Percentiles rank a stretch among this genome's conserved stretches.
Evolutionary conservation across 768 basidiomycete species (phyloP).

Genomic region (Suillus fuscotomentosus): DNA sequence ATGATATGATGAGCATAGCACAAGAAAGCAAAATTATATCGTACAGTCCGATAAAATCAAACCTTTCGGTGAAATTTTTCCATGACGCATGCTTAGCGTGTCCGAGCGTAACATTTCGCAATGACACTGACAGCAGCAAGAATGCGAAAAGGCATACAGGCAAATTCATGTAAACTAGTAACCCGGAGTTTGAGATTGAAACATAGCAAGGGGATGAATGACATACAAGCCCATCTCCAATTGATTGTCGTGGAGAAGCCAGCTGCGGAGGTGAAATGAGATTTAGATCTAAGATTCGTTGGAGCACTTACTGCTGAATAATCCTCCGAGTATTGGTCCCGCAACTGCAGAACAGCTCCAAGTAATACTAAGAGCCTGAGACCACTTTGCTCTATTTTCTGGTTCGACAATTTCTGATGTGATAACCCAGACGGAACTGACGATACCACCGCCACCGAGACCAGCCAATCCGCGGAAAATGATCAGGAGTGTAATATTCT

Average conservation of each 20-base stretch:
- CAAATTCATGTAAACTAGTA: slow-evolving; percentile 77
- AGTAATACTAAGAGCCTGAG: slow-evolving; percentile 79
- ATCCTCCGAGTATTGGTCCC: slow-evolving; percentile 78
- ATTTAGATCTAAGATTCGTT: slow-evolving; percentile 13
- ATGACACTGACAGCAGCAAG: slow-evolving; percentile 55
- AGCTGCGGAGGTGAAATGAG: slow-evolving; percentile 27
- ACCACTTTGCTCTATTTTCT: slow-evolving; percentile 74
- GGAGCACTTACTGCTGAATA: slow-evolving; percentile 66
- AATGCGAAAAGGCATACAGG: slow-evolving; percentile 67
- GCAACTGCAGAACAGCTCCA: slow-evolving; percentile 87
- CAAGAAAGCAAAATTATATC: slow-evolving; percentile 28
- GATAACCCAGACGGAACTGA: slow-evolving; percentile 82
- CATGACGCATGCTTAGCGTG: slow-evolving; percentile 52
- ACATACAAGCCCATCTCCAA: slow-evolving; percentile 89
- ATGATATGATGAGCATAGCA: slow-evolving; percentile 18
- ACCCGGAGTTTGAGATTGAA: slow-evolving; percentile 17
- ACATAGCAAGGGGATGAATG: slow-evolving; percentile 1
- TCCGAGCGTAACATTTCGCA: slow-evolving; percentile 53
- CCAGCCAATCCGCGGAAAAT: slow-evolving; percentile 66
- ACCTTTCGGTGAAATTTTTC: slow-evolving; percentile 49
- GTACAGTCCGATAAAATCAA: slow-evolving; percentile 81
- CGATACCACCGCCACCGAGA: slow-evolving; percentile 85
- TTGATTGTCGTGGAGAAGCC: slow-evolving; percentile 35
- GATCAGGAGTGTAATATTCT: slow-evolving; percentile 60
- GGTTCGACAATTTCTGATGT: slow-evolving; percentile 82